A percentile compares a stretch with the other conserved stretches of the same genome.
Conservation (phyloP, 257 asterid species). For the Plantago major region DNA sequence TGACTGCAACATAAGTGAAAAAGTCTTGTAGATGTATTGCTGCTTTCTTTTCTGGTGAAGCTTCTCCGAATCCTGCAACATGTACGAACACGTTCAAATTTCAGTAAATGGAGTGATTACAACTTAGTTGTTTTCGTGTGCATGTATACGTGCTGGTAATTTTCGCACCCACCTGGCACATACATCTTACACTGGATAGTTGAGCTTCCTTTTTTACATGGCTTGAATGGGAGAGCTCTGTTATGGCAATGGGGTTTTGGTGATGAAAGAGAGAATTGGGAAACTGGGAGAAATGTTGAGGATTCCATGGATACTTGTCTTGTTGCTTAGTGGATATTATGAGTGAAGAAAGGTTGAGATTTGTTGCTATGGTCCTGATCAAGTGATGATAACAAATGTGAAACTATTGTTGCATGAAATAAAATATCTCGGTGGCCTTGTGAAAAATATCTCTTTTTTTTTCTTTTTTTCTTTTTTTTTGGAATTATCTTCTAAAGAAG, state of each 20-base stretch:
- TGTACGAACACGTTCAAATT: not conserved
- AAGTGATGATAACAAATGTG: too few relatives aligned
- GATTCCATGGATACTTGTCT: constrained; percentile 34
- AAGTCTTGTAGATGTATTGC: constrained; percentile 76
- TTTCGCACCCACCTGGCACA: constrained; percentile 63
- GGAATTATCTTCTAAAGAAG: too few relatives aligned
- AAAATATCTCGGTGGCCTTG: too few relatives aligned
- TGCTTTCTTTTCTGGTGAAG: constrained; percentile 81
- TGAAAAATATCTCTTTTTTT: too few relatives aligned
- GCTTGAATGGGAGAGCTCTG: constrained; percentile 24
- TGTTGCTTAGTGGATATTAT: constrained; percentile 2
- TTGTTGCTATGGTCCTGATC: too few relatives aligned
- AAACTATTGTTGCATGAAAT: too few relatives aligned
- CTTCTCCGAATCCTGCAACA: constrained; percentile 74
- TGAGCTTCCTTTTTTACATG: constrained; percentile 31
- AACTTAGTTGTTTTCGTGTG: not conserved
- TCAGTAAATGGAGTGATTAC: not conserved
- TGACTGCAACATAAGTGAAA: constrained; percentile 73
- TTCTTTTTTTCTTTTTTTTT: too few relatives aligned
- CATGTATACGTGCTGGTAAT: not conserved
- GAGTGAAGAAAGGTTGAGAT: not conserved
- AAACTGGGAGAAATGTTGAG: constrained; percentile 24
- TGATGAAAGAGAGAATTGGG: constrained; percentile 26
- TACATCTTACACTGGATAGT: constrained; percentile 74
- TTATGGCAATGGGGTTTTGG: constrained; percentile 24